Percentiles rank a stretch among this genome's conserved stretches.
phyloP scores from a whole-genome alignment of 495 filamentous ascomycete genomes.

The Aspergillus sparsus region DNA sequence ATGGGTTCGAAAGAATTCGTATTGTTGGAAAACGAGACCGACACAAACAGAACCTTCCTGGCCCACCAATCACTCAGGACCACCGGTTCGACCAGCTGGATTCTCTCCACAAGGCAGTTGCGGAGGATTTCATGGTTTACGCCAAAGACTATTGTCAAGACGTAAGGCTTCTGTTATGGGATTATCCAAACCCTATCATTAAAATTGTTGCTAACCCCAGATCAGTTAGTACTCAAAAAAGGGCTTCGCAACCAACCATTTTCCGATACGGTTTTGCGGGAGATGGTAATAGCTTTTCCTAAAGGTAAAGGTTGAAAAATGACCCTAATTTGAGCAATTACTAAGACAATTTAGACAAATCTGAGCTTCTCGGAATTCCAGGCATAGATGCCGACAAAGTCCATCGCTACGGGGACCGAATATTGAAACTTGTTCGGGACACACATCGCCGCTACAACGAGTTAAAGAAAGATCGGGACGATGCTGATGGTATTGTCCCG shows the following conservation, averaged over 20 bases:
- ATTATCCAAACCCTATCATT: too few species aligned
- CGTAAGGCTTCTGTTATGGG: slow-evolving; percentile 30
- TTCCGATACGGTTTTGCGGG: slow-evolving; percentile 72
- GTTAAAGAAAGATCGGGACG: slow-evolving; percentile 51
- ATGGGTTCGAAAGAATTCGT: slow-evolving; percentile 64
- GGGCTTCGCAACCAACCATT: slow-evolving; percentile 67
- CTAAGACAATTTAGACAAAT: slow-evolving; percentile 27
- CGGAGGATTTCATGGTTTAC: slow-evolving; percentile 63
- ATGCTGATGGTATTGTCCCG: slow-evolving; percentile 48
- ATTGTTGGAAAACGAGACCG: slow-evolving; percentile 39
- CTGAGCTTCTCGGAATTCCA: slow-evolving; percentile 65
- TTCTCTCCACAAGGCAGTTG: slow-evolving; percentile 61
- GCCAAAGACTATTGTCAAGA: slow-evolving; percentile 66
- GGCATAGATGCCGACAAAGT: slow-evolving; percentile 73
- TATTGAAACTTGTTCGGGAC: slow-evolving; percentile 64
- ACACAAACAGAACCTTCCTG: slow-evolving; percentile 47
- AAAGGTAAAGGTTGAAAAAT: slow-evolving; percentile 43
- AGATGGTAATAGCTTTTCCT: slow-evolving; percentile 81
- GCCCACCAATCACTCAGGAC: slow-evolving; percentile 74
- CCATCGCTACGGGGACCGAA: slow-evolving; percentile 62
- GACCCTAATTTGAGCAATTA: slow-evolving; percentile 20
- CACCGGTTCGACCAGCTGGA: slow-evolving; percentile 60
- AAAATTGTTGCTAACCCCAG: slow-evolving; percentile 21
- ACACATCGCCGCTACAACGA: slow-evolving; percentile 59
- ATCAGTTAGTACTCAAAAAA: slow-evolving; percentile 61